Evolutionary conservation across 2,329 filamentous ascomycete genomes (phyloP).

Genomic region (Talaromyces piceae): DNA sequence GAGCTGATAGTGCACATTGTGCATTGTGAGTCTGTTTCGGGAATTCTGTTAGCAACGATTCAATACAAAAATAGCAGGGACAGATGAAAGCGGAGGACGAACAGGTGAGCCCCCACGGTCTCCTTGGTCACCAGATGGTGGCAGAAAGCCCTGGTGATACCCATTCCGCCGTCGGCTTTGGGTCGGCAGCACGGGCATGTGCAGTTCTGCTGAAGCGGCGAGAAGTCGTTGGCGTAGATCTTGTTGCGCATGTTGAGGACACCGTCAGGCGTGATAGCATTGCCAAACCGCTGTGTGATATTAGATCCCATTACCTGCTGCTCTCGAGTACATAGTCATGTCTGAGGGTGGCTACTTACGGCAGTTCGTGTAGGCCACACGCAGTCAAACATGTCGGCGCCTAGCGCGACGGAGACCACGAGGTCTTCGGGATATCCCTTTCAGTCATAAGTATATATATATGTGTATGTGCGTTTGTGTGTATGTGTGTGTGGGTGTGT

Average conservation of each 20-base stretch:
- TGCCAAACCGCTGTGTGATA: slow-evolving; percentile 85
- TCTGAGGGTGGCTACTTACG: slow-evolving; percentile 32
- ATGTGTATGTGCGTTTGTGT: neutral
- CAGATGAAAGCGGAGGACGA: slow-evolving; percentile 16
- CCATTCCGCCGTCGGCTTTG: slow-evolving; percentile 60
- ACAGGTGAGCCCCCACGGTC: slow-evolving; percentile 76
- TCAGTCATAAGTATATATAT: neutral
- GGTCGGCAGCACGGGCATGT: slow-evolving; percentile 69
- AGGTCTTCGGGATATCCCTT: slow-evolving; percentile 91
- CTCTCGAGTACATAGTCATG: too few species aligned
- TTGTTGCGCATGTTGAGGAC: slow-evolving; percentile 78
- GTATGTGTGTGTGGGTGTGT: neutral
- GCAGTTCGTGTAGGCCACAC: slow-evolving; percentile 97
- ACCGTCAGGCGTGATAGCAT: slow-evolving; percentile 75
- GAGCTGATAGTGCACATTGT: slow-evolving; percentile 91
- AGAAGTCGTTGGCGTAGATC: slow-evolving; percentile 69
- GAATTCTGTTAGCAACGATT: slow-evolving; percentile 13
- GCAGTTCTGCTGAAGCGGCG: slow-evolving; percentile 75
- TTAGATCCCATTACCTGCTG: too few species aligned
- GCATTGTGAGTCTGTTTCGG: slow-evolving; percentile 73
- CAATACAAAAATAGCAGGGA: neutral
- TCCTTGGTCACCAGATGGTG: slow-evolving; percentile 91
- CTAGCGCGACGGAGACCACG: slow-evolving; percentile 84
- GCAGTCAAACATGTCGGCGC: slow-evolving; percentile 99
- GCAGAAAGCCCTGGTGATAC: slow-evolving; percentile 80